Conservation (phyloP, 495 filamentous ascomycete genomes). For the Penicillium waksmanii region DNA sequence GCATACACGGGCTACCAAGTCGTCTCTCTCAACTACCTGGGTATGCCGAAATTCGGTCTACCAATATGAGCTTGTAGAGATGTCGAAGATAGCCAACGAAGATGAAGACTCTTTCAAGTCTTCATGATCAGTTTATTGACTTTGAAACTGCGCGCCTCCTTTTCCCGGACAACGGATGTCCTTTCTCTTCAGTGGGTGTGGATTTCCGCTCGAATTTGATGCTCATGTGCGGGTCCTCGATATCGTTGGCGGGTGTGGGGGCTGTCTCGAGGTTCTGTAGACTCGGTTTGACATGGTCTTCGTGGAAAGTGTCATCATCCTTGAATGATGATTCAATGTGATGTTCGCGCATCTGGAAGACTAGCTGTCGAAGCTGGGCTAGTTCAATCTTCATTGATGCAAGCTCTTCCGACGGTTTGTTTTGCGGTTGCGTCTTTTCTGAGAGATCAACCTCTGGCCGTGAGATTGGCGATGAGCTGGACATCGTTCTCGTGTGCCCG, state of each 20-base stretch:
- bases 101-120: no score
- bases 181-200: constrained; percentile 2
- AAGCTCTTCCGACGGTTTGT: constrained; percentile 31
- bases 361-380: constrained; percentile 37
- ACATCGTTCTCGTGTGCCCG: background rate
- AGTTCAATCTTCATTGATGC: constrained; percentile 36
- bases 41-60: background rate
- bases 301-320: constrained; percentile 10
- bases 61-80: background rate
- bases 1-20: background rate
- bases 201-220: constrained; percentile 24
- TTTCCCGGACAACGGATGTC: background rate
- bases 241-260: background rate
- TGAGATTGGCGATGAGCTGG: background rate
- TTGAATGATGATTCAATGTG: constrained; percentile 25
- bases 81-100: no score
- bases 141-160: background rate
- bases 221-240: constrained; percentile 10
- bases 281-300: constrained; percentile 7
- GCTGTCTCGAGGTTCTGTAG: background rate
- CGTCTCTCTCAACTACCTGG: background rate
- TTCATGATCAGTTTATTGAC: background rate
- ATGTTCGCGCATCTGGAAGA: constrained; percentile 35
- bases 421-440: constrained; percentile 7
- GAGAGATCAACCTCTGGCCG: background rate